These are phyloP conservation scores for Yamadazyma dushanensis DNA, from an alignment of 1,139 yeast species.

Conservation along the genomic window DNA sequence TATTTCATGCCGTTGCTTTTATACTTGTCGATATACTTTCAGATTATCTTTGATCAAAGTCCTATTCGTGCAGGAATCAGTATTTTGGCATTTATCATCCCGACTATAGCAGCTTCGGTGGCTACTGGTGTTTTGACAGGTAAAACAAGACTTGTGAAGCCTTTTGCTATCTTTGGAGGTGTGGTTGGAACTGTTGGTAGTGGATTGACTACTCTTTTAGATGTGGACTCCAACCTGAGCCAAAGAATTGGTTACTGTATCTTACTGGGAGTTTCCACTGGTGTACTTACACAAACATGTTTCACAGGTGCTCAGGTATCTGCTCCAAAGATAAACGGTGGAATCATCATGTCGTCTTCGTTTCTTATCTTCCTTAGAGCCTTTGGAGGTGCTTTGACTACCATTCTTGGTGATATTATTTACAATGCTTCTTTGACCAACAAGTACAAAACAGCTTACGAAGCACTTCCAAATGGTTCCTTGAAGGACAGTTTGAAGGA, in stretches of 20 bases:
- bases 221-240: slow-evolving; percentile 27
- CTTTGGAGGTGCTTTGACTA: slow-evolving; percentile 32
- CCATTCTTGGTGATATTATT: slow-evolving; percentile 34
- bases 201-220: slow-evolving; percentile 33
- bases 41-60: slow-evolving; percentile 30
- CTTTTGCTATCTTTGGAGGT: slow-evolving; percentile 27
- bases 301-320: slow-evolving; percentile 31
- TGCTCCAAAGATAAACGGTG: slow-evolving; percentile 40
- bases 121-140: slow-evolving; percentile 29
- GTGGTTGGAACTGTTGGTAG: slow-evolving; percentile 32
- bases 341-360: slow-evolving; percentile 37
- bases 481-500: slow-evolving; percentile 21
- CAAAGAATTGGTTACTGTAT: slow-evolving; percentile 38
- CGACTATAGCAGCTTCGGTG: slow-evolving; percentile 33
- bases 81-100: slow-evolving; percentile 37
- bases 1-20: slow-evolving; percentile 27
- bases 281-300: slow-evolving; percentile 30
- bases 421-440: slow-evolving; percentile 31
- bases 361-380: slow-evolving; percentile 32
- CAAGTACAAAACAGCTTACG: slow-evolving; percentile 17
- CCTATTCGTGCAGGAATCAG: slow-evolving; percentile 42
- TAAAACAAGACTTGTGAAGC: slow-evolving; percentile 32
- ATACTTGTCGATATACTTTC: slow-evolving; percentile 38
- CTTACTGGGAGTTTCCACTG: slow-evolving; percentile 30
- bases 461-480: slow-evolving; percentile 16